Conservation (phyloP, 2,329 filamentous ascomycete species). For the Gaeumannomyces tritici region DNA sequence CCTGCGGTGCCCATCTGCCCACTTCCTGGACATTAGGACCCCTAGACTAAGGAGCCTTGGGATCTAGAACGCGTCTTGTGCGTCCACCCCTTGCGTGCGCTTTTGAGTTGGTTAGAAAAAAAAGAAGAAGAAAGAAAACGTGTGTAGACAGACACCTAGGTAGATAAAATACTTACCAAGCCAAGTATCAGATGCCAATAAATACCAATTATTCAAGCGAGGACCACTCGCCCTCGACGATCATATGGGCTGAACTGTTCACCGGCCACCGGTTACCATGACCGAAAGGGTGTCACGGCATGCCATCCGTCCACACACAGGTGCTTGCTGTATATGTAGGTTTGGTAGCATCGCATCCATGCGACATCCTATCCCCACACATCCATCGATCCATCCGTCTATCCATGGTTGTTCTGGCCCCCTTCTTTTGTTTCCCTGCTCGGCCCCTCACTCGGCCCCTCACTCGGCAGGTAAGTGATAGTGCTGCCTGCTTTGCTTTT, state of each 20-base stretch:
- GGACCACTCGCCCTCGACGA: no score
- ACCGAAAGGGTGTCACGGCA: neutral
- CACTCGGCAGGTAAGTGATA: neutral
- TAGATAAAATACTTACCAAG: no score
- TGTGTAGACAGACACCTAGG: no score
- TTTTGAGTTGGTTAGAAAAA: no score
- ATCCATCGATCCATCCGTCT: no score
- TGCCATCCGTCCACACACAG: neutral
- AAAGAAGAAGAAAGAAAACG: neutral
- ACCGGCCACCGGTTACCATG: neutral
- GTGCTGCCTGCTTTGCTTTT: neutral
- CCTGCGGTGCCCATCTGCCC: neutral
- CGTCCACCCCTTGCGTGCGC: no score
- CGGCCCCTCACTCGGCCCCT: no score
- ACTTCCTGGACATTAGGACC: neutral
- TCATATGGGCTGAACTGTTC: no score
- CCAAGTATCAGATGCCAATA: no score
- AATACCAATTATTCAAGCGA: no score
- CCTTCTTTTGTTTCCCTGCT: neutral
- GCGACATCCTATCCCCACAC: neutral
- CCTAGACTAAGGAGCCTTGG: neutral
- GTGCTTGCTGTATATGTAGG: no score
- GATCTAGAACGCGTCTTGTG: neutral
- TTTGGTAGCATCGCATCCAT: no score
- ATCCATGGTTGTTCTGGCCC: slow-evolving; percentile 1